Evolutionary conservation across 495 filamentous ascomycete species (phyloP).

Genomic region (Penicillium soppii): DNA sequence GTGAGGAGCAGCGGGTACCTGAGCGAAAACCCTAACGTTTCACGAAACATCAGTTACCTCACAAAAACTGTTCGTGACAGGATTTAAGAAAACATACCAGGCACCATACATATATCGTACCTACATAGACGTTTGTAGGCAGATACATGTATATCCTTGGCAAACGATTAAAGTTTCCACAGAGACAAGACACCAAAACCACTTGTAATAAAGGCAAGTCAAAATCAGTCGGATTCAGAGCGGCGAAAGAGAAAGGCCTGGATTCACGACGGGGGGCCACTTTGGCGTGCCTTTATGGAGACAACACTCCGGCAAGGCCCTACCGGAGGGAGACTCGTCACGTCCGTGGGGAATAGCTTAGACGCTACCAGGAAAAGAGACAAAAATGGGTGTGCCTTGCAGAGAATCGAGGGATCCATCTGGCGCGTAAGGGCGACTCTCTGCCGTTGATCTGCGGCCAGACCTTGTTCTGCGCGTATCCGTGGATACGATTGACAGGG

Average conservation of each 20-base stretch:
- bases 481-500: constrained; percentile 5
- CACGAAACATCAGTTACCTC: neutral
- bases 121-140: too few species aligned
- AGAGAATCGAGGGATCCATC: constrained; percentile 5
- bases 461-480: constrained; percentile 6
- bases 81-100: too few species aligned
- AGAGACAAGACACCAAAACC: neutral
- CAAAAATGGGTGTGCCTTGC: neutral
- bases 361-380: neutral
- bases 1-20: neutral
- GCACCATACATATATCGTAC: too few species aligned
- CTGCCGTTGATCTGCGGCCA: constrained; percentile 10
- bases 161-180: constrained; percentile 1
- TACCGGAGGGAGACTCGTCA: constrained; percentile 7
- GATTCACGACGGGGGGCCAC: neutral
- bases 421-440: constrained; percentile 7
- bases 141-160: too few species aligned
- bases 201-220: neutral
- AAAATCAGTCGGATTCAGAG: too few species aligned
- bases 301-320: neutral
- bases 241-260: neutral
- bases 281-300: neutral
- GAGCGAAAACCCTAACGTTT: neutral
- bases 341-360: constrained; percentile 1
- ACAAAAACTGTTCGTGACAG: too few species aligned